Evolutionary conservation across 345 rosid genomes (phyloP).

Genomic region (Laguncularia racemosa): DNA sequence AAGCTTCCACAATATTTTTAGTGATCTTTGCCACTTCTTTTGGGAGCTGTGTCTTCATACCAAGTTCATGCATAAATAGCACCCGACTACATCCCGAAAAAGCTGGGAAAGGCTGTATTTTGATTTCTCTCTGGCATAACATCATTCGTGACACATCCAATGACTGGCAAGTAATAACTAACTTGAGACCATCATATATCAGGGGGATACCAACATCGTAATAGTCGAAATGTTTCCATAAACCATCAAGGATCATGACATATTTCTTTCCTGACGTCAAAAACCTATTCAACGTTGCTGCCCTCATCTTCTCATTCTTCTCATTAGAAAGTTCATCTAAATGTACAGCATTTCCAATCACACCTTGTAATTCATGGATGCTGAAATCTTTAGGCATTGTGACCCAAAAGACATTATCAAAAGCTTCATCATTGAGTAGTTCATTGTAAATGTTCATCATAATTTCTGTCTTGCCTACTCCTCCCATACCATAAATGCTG

Average conservation of each 20-base stretch:
- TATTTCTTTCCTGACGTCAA: background rate
- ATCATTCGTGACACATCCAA: background rate
- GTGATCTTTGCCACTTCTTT: background rate
- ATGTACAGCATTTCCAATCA: background rate
- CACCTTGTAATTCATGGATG: background rate
- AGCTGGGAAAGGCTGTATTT: background rate
- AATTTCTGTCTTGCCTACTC: too few species aligned
- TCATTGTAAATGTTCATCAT: background rate
- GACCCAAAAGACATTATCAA: background rate
- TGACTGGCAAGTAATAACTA: background rate
- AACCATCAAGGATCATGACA: background rate
- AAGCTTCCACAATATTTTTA: background rate
- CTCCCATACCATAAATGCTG: too few species aligned
- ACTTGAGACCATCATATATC: background rate
- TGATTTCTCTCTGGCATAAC: background rate
- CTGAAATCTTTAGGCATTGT: background rate
- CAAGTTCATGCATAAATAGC: background rate
- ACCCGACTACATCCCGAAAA: background rate
- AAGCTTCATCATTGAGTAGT: background rate
- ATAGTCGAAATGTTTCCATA: background rate
- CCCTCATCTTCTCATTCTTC: background rate
- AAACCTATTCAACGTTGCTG: background rate
- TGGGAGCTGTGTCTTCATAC: background rate
- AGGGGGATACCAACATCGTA: slow-evolving; percentile 2
- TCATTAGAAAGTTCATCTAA: background rate